phyloP scores from a whole-genome alignment of 2,329 filamentous ascomycete species.

The Hawksworthiomyces lignivorus region DNA sequence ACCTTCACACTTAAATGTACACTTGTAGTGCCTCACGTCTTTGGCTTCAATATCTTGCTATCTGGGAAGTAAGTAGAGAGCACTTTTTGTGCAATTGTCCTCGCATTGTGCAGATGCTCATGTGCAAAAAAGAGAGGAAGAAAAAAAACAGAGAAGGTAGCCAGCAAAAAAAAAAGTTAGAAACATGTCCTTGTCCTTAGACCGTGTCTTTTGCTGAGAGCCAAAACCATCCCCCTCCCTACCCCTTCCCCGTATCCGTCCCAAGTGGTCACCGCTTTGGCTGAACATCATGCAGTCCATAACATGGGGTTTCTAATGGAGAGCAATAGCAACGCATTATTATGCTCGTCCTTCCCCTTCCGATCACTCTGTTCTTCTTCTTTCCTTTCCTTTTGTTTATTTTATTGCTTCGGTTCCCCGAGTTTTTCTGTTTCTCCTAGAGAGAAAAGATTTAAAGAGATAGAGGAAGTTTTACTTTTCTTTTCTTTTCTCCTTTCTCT shows the following conservation, averaged over 20 bases:
- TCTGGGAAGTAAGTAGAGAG: no score
- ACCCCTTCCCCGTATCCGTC: conserved; percentile 9
- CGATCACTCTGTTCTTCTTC: conserved; percentile 18
- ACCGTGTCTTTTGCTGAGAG: not conserved
- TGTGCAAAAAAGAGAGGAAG: not conserved
- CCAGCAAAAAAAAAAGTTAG: not conserved
- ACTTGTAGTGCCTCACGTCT: no score
- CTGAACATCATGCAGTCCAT: conserved; percentile 26
- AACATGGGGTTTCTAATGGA: conserved; percentile 18
- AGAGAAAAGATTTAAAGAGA: conserved; percentile 2
- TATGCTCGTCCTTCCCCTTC: conserved; percentile 28
- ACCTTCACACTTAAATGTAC: no score
- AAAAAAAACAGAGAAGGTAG: not conserved
- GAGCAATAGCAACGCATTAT: conserved; percentile 26
- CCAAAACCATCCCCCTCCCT: not conserved
- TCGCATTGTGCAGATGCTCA: no score
- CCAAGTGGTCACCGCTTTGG: conserved; percentile 28
- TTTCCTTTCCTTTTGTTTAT: conserved; percentile 19
- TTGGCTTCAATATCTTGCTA: no score
- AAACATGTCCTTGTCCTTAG: not conserved
- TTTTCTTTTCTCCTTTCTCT: conserved; percentile 9
- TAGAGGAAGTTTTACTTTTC: conserved; percentile 10
- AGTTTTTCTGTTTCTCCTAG: conserved; percentile 17
- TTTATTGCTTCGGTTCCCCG: conserved; percentile 8
- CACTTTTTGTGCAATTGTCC: no score